A percentile compares a stretch with the other conserved stretches of the same genome.
phyloP scores from a whole-genome alignment of 805 yeast species.

The Saccharomyces mikatae region DNA sequence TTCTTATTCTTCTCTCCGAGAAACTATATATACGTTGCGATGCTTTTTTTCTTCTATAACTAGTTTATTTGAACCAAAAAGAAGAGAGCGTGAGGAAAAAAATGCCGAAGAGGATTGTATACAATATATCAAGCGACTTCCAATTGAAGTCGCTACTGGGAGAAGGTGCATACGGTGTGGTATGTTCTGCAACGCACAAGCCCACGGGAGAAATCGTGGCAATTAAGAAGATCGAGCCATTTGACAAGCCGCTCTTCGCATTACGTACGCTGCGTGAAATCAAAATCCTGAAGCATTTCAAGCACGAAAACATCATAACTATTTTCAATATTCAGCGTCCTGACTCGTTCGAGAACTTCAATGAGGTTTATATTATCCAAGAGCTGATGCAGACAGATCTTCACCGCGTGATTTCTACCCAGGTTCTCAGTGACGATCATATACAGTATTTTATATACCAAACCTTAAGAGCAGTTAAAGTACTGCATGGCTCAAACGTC shows the following conservation, averaged over 20 bases:
- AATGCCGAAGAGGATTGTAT: constrained; percentile 45
- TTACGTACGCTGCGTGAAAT: constrained; percentile 83
- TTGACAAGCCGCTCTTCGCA: constrained; percentile 82
- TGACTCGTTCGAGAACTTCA: constrained; percentile 59
- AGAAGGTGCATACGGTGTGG: constrained; percentile 95
- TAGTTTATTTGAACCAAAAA: background rate
- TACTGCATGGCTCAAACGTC: constrained; percentile 88
- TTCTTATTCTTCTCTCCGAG: background rate
- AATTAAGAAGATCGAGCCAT: constrained; percentile 88
- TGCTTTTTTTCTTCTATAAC: background rate
- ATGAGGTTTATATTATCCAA: constrained; percentile 82
- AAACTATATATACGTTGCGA: background rate
- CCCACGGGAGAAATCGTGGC: constrained; percentile 90
- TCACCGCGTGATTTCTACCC: constrained; percentile 74
- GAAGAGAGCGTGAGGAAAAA: background rate
- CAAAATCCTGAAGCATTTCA: constrained; percentile 79
- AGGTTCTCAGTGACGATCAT: constrained; percentile 81
- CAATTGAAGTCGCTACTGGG: constrained; percentile 81
- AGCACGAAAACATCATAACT: constrained; percentile 87
- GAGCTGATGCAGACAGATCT: constrained; percentile 85
- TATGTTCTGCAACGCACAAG: constrained; percentile 78
- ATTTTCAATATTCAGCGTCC: constrained; percentile 88
- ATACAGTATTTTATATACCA: constrained; percentile 91
- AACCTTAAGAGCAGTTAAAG: constrained; percentile 80
- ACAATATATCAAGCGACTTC: constrained; percentile 82